Evolutionary conservation across 2,329 filamentous ascomycete species (phyloP), one percentile per base, ranked within the genome.

Genomic region (Sarocladium strictum): DNA sequence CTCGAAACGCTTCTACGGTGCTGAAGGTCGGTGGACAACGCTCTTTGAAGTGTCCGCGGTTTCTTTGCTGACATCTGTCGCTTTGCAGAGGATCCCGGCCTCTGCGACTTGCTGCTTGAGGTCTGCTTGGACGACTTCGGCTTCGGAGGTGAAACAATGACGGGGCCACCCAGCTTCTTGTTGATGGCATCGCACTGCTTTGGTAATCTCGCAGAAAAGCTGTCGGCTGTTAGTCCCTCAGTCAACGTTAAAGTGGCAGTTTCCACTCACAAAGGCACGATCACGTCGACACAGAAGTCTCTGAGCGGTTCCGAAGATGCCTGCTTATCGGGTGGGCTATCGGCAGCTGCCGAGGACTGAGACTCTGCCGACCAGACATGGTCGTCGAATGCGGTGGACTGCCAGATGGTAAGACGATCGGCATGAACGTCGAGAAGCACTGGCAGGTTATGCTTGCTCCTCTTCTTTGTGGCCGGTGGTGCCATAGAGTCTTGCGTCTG

Each of bases 401-500:
- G 87, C 89, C 89, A 93, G 57, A 94, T 94, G 62, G 86, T 90
- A 23, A 94, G 73, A 47, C 87, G 84, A 67, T 94, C 89, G 7
- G 89, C 81, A 53, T 91, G 80, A 0, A 90, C 75, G 63, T 93
- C 89, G 3, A 91, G 73, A 19, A 89, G 75, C 7, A 84, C 71
- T 1, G 78, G 77, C 6, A 89, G 71, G 60, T 90, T 84, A 59
- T 86, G 80, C 55, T 81, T 81, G 65, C 71, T 81, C 33, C 76
- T 70, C 61, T 86, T 88, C 67, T 81, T 85, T 55, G 60, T 55
- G 33, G 63, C 56, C 5, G 64, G 60, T 12, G 62, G 57, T n/a
- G 70, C 68, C 32, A 64, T 65, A 10, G 63, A 57, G 35, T 69
- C 68, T 23, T 65, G 58, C 9, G 66, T 59, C 23, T 65, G 63